These are phyloP conservation scores for Hypoxylon sp. DNA, from an alignment of 2,329 filamentous ascomycete genomes.

Conservation along the genomic window DNA sequence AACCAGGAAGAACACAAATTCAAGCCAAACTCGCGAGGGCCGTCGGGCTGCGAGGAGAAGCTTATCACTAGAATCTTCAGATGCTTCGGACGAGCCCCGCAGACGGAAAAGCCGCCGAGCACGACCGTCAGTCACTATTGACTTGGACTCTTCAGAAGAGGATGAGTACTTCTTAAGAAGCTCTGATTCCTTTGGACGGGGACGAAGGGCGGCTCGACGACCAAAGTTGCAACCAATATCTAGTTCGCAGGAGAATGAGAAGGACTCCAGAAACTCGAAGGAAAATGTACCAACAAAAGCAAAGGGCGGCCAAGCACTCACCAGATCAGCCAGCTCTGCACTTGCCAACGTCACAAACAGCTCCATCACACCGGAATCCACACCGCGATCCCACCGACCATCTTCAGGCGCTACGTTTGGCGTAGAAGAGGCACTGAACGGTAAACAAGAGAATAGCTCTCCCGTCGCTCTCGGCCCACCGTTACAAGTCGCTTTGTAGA, in stretches of 20 bases:
- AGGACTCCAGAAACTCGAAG: conserved; percentile 29
- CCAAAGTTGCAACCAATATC: conserved; percentile 41
- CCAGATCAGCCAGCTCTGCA: conserved; percentile 26
- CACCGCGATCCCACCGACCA: too few species aligned
- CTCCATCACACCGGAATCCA: conserved; percentile 7
- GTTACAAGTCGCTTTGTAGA: conserved; percentile 29
- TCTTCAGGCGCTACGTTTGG: not conserved
- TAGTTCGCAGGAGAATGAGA: conserved; percentile 37
- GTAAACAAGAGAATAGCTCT: conserved; percentile 3
- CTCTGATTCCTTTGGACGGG: conserved; percentile 38
- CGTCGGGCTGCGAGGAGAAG: conserved; percentile 31
- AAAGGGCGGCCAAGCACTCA: conserved; percentile 4
- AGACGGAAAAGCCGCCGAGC: conserved; percentile 32
- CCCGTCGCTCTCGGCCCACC: conserved; percentile 11
- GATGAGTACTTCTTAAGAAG: conserved; percentile 40
- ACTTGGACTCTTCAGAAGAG: conserved; percentile 37
- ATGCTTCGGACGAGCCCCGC: conserved; percentile 34
- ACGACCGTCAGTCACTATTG: conserved; percentile 18
- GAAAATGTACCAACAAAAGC: conserved; percentile 22
- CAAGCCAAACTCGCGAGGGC: conserved; percentile 16
- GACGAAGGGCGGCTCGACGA: conserved; percentile 35
- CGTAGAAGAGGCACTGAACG: conserved; percentile 4
- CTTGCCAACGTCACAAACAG: conserved; percentile 32
- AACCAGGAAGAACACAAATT: conserved; percentile 32
- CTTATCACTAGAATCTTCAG: conserved; percentile 37